Conservation (phyloP, 2,329 filamentous ascomycete species). For the Fusarium sp. region DNA sequence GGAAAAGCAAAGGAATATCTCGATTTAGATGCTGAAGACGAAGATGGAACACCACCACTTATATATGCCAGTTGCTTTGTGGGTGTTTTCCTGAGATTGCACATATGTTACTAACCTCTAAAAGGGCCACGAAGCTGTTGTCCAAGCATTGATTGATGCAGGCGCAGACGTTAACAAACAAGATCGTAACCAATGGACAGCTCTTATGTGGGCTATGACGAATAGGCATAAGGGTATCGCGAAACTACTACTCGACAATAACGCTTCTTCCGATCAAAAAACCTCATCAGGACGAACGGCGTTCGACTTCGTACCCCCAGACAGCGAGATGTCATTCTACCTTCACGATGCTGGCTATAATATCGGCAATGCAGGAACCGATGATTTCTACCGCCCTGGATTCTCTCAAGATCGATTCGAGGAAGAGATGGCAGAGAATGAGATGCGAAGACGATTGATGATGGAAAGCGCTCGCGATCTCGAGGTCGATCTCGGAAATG, state of each 20-base stretch:
- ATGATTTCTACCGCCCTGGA: conserved; percentile 94
- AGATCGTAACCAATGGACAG: conserved; percentile 96
- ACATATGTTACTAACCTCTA: conserved; percentile 6
- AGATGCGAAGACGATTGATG: conserved; percentile 96
- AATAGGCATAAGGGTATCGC: conserved; percentile 97
- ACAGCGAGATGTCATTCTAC: conserved; percentile 97
- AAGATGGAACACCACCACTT: conserved; percentile 94
- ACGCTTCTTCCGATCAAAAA: conserved; percentile 94
- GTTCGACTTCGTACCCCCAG: conserved; percentile 93
- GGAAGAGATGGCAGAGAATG: conserved; percentile 96
- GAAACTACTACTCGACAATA: conserved; percentile 90
- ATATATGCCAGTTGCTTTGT: conserved; percentile 99
- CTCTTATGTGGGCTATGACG: conserved; percentile 99
- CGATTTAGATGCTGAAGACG: conserved; percentile 87
- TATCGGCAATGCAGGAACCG: conserved; percentile 81
- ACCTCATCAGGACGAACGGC: conserved; percentile 94
- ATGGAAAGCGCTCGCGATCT: conserved; percentile 99
- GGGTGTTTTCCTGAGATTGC: conserved; percentile 51
- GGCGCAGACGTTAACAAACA: conserved; percentile 92
- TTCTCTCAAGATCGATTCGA: conserved; percentile 95
- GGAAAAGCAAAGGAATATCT: conserved; percentile 81
- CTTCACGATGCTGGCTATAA: conserved; percentile 93
- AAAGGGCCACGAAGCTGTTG: conserved; percentile 89
- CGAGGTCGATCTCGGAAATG: conserved; percentile 94
- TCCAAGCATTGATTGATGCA: conserved; percentile 83